phyloP scores from a whole-genome alignment of 768 basidiomycete genomes.

The Tricholoma terreum region DNA sequence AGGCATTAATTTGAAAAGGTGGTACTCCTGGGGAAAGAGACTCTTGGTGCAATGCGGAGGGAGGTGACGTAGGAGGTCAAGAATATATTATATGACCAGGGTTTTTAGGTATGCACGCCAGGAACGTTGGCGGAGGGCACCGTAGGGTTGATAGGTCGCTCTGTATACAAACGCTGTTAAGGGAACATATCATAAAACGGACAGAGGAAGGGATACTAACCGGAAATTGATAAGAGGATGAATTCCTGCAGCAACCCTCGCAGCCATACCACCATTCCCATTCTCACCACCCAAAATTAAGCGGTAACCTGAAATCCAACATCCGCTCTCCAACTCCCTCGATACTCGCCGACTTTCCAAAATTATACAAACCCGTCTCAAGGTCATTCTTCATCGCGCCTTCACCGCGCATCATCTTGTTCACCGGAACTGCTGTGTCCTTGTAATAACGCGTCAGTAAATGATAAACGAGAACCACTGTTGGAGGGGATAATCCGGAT shows the following conservation, averaged over 20 bases:
- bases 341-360: constrained; percentile 6
- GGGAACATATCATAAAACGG: background rate
- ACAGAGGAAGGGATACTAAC: constrained; percentile 35
- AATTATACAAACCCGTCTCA: constrained; percentile 54
- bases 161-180: constrained; percentile 31
- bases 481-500: too few species aligned
- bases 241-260: constrained; percentile 35
- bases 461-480: background rate
- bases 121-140: constrained; percentile 83
- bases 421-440: background rate
- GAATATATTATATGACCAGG: too few species aligned
- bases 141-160: constrained; percentile 95
- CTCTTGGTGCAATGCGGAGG: too few species aligned
- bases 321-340: constrained; percentile 61
- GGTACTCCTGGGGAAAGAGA: too few species aligned
- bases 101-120: constrained; percentile 84
- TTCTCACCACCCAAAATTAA: constrained; percentile 26
- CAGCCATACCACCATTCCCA: constrained; percentile 50
- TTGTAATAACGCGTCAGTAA: background rate
- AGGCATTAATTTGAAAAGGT: too few species aligned
- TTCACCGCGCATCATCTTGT: constrained; percentile 32
- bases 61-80: too few species aligned
- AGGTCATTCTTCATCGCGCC: constrained; percentile 65
- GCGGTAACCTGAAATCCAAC: constrained; percentile 66
- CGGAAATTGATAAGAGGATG: constrained; percentile 67